phyloP scores from a whole-genome alignment of 441 rosid genomes.

The Erodium texanum region DNA sequence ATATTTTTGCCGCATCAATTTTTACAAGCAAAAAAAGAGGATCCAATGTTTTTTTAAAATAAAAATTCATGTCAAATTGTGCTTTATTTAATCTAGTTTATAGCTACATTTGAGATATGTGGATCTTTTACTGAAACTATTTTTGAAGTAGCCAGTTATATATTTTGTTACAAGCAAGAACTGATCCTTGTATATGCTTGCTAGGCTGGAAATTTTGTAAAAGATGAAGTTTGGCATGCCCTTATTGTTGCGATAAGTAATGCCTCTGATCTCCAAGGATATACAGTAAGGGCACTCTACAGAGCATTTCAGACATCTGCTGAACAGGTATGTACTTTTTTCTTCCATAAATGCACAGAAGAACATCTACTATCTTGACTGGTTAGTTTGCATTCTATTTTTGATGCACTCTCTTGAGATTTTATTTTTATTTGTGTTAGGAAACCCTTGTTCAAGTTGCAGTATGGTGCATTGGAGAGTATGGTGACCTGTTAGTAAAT shows the following conservation, averaged over 20 bases:
- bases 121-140: slow-evolving; percentile 11
- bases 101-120: neutral
- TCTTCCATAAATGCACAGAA: neutral
- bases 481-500: slow-evolving; percentile 88
- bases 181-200: slow-evolving; percentile 36
- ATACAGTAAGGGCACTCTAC: slow-evolving; percentile 77
- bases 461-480: slow-evolving; percentile 98
- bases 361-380: neutral
- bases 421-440: slow-evolving; percentile 33
- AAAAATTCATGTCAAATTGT: too few species aligned
- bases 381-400: neutral
- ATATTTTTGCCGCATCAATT: too few species aligned
- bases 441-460: slow-evolving; percentile 94
- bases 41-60: too few species aligned
- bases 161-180: slow-evolving; percentile 19
- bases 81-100: too few species aligned
- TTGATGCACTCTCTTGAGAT: slow-evolving; percentile 7
- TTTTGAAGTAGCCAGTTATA: slow-evolving; percentile 8
- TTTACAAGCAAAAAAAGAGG: too few species aligned
- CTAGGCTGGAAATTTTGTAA: slow-evolving; percentile 98
- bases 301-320: slow-evolving; percentile 62
- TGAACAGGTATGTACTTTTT: too few species aligned
- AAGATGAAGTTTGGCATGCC: slow-evolving; percentile 96
- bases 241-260: slow-evolving; percentile 88
- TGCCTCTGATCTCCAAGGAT: slow-evolving; percentile 95